Evolutionary conservation across 179 eudicot species (phyloP), one percentile per base, ranked within the genome.

Genomic region (Camellia oleifera): DNA sequence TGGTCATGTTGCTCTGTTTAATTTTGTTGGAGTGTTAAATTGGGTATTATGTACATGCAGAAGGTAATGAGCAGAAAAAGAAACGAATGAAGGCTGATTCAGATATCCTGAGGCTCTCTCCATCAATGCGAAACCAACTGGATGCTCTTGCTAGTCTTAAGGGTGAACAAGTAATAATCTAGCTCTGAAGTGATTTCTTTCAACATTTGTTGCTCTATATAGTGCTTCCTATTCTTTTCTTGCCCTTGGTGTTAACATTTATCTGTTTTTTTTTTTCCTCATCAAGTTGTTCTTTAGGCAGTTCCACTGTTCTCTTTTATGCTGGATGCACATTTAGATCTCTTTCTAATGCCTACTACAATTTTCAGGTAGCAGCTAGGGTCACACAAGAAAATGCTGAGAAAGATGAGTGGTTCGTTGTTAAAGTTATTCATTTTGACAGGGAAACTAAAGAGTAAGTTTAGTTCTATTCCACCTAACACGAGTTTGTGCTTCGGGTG

Each of bases 371-470:
- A 44, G 99, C 99, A 79, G 99, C 98, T 70, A 88, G 93, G 84
- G 89, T 95, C 58, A 83, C 89, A 23, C 87, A 85, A 72, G 94
- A 92, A 74, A 92, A 94, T 32, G 87, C 91, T 65, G 99, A 92
- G n/a, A 95, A 95, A 87, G 99, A 95, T 85, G 99, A 95, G 80
- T 94, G 94, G 89, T 85, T 95, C 85, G 88, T 95, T 79, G 97
- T 92, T 78, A 95, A 95, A 92, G 99, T 95, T 18, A 92, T 88
- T 75, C 93, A 94, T 82, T 94, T 91, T 88, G 99, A 94, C 74
- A 84, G 92, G 84, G 99, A 94, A 69, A 82, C 92, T 42, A 86
- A 86, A 88, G 95, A 88, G 98, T 95, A 89, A 91, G 99, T 83
- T 69, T 62, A 62, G 72, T 72, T 84, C 61, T 7, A 62, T 5